Evolutionary conservation across 2,329 filamentous ascomycete species (phyloP).

Genomic region (Rutstroemia sp.): DNA sequence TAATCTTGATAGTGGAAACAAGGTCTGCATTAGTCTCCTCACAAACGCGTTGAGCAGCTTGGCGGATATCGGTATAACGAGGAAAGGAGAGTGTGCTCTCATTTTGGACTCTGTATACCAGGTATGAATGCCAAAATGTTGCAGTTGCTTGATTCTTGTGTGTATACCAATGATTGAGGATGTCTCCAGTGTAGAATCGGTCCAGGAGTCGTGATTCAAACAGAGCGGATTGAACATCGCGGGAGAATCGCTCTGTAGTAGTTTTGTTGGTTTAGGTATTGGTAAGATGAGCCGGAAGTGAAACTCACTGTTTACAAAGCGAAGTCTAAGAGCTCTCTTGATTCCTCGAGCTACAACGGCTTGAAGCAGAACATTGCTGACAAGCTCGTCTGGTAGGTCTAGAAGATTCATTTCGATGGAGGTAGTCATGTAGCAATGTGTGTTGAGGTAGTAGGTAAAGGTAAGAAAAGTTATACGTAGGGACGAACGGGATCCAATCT

Average conservation of each 20-base stretch:
- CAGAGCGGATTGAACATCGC: neutral
- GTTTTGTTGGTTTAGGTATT: neutral
- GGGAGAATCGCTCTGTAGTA: neutral
- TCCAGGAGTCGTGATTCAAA: neutral
- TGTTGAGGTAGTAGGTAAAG: too few relatives aligned
- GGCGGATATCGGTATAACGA: conserved; percentile 10
- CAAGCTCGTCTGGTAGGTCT: neutral
- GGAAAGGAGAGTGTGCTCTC: neutral
- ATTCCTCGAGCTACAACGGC: neutral
- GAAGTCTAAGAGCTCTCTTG: neutral
- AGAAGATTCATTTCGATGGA: neutral
- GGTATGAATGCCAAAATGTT: conserved; percentile 15
- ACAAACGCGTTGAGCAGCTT: conserved; percentile 10
- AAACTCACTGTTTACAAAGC: neutral
- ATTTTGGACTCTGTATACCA: conserved; percentile 11
- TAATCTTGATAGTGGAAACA: conserved; percentile 4
- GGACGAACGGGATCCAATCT: too few relatives aligned
- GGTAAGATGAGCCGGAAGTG: neutral
- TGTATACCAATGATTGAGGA: neutral
- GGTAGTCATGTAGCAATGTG: too few relatives aligned
- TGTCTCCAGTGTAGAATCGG: neutral
- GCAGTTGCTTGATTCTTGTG: conserved; percentile 3
- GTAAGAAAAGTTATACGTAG: too few relatives aligned
- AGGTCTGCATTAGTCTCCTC: conserved; percentile 3
- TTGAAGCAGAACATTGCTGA: neutral